Evolutionary conservation across 495 filamentous ascomycete species (phyloP).

Genomic region (Poronia punctata): DNA sequence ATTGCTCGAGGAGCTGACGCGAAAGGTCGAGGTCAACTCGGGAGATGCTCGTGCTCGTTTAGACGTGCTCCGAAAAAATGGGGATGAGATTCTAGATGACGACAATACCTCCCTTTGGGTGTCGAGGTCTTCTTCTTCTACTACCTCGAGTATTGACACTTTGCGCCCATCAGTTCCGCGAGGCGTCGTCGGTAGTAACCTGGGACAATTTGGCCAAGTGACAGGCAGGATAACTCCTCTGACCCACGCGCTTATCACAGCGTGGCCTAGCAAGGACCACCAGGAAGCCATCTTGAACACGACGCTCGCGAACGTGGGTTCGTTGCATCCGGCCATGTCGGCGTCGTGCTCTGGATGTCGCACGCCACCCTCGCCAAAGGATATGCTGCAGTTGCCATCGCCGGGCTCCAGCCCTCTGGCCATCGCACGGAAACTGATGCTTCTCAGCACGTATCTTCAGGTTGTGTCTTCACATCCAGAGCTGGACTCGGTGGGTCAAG

Average conservation of each 20-base stretch:
- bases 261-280: slow-evolving; percentile 33
- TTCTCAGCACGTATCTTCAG: slow-evolving; percentile 37
- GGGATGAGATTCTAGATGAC: too few relatives aligned
- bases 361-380: slow-evolving; percentile 14
- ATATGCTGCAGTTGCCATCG: slow-evolving; percentile 31
- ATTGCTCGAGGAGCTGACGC: not conserved
- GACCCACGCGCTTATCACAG: slow-evolving; percentile 22
- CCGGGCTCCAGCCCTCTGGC: slow-evolving; percentile 36
- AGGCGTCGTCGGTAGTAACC: not conserved
- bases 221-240: slow-evolving; percentile 19
- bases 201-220: not conserved
- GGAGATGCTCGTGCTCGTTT: not conserved
- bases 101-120: too few relatives aligned
- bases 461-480: slow-evolving; percentile 22
- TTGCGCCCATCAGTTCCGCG: slow-evolving; percentile 1
- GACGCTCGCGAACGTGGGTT: slow-evolving; percentile 19
- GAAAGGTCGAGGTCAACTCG: not conserved
- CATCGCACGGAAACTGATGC: slow-evolving; percentile 39
- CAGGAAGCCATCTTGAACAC: slow-evolving; percentile 28
- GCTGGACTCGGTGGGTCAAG: slow-evolving; percentile 8
- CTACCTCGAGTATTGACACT: too few relatives aligned
- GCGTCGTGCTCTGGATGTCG: slow-evolving; percentile 15
- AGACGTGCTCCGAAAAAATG: too few relatives aligned
- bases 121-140: too few relatives aligned
- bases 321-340: slow-evolving; percentile 23